Evolutionary conservation across 495 filamentous ascomycete genomes (phyloP), one percentile per base, ranked within the genome.

Genomic region (Letharia lupina): DNA sequence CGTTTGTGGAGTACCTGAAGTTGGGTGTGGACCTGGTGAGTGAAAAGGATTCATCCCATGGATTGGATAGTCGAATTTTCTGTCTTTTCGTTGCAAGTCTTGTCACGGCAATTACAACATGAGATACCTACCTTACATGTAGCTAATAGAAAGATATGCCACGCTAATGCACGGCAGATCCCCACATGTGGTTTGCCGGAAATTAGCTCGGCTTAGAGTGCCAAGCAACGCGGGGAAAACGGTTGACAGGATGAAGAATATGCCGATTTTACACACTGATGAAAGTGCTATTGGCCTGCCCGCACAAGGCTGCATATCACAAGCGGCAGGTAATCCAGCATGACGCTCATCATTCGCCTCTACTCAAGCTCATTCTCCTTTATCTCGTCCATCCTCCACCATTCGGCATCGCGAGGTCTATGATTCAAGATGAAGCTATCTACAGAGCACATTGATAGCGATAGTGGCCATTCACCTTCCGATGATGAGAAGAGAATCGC

Each of bases 401-500:
- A 35, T 56, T 16, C 13, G 8, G 13, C 52, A 15, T 31, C 10
- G 23, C 23, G 23, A 54, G 28, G 52, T 35, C 13, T 0, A 56
- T 35, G 13, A 56, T 28, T 50, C 44, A 61, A 44, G 2, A 68
- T 64, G 63, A 63, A 58, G 47, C 20, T 58, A n/a, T 35, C 23
- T 5, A n/a, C 39, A 54, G 37, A 60, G n/a, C 23, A 37, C 37
- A 61, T 13, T 12, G 64, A 70, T 39, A 59, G 63, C 50, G 70
- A 69, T 60, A 72, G 70, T 58, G 62, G 39, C 37, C 63, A 63
- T 39, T 54, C 63, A 7, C 70, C 72, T 15, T 70, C 69, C 18
- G 63, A 71, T 16, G 70, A 74, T 39, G 71, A 73, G 31, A 67
- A 75, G 61, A 73, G 68, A 37, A 6, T 67, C 8, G 69, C 47